A percentile compares a stretch with the other conserved stretches of the same genome.
phyloP scores from a whole-genome alignment of 495 filamentous ascomycete genomes.

The Chaetomidium leptoderma region DNA sequence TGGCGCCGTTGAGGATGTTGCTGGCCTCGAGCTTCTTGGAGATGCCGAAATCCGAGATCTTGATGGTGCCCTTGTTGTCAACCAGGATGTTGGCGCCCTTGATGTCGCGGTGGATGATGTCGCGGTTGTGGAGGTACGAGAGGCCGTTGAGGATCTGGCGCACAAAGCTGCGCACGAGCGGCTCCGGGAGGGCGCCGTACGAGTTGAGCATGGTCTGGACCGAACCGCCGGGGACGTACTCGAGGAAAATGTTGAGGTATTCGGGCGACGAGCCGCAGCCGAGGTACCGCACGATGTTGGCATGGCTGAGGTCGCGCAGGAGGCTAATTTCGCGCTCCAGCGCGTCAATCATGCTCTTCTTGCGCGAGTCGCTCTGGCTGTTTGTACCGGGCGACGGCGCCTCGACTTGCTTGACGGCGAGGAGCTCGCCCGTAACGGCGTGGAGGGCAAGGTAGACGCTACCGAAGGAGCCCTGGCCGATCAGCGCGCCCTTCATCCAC shows the following conservation, averaged over 20 bases:
- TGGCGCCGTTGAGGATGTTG: conserved; percentile 52
- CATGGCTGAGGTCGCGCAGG: conserved; percentile 87
- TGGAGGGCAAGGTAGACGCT: conserved; percentile 97
- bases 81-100: conserved; percentile 98
- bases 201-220: conserved; percentile 97
- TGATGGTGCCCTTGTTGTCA: conserved; percentile 98
- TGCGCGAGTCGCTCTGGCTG: conserved; percentile 76
- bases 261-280: conserved; percentile 86
- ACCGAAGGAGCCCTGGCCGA: conserved; percentile 95
- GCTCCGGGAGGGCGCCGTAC: conserved; percentile 91
- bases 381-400: conserved; percentile 76
- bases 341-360: conserved; percentile 96
- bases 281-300: conserved; percentile 97
- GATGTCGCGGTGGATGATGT: conserved; percentile 98
- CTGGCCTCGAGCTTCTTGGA: conserved; percentile 64
- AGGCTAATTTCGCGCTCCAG: conserved; percentile 95
- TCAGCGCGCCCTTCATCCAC: conserved; percentile 98
- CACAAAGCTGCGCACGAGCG: conserved; percentile 92
- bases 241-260: conserved; percentile 98
- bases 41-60: conserved; percentile 99
- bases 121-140: conserved; percentile 89
- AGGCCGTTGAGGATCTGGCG: conserved; percentile 92
- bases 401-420: conserved; percentile 98
- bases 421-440: conserved; percentile 91
- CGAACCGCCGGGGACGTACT: conserved; percentile 96